Percentiles rank a stretch among this genome's conserved stretches.
Conservation (phyloP, 257 asterid species). For the Nicotiana benthamiana region DNA sequence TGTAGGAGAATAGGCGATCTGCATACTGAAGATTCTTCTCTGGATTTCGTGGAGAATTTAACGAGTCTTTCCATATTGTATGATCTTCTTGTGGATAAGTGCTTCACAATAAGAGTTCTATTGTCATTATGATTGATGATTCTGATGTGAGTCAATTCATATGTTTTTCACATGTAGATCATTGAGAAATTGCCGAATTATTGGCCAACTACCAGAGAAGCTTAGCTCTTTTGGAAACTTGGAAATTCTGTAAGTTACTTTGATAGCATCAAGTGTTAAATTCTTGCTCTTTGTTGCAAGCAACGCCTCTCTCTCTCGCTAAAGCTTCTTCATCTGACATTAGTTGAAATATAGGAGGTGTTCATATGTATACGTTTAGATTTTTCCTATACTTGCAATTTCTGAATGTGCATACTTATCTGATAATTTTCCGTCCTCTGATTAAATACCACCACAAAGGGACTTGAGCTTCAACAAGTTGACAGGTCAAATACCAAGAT, state of each 20-base stretch:
- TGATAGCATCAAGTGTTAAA: not conserved
- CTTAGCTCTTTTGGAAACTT: constrained; percentile 40
- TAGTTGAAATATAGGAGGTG: not conserved
- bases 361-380: not conserved
- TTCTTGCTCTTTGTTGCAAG: not conserved
- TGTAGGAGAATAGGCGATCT: constrained; percentile 55
- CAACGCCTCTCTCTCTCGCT: not conserved
- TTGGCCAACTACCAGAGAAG: constrained; percentile 39
- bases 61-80: constrained; percentile 55
- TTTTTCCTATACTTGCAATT: not conserved
- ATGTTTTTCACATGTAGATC: constrained; percentile 29
- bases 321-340: not conserved
- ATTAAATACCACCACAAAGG: constrained; percentile 17
- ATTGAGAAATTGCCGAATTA: constrained; percentile 45
- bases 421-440: not conserved
- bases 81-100: constrained; percentile 2
- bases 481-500: constrained; percentile 46
- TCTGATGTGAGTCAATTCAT: not conserved
- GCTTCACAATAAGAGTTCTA: not conserved
- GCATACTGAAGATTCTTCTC: constrained; percentile 34
- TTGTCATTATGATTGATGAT: not conserved
- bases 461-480: constrained; percentile 70
- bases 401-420: not conserved
- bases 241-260: constrained; percentile 33
- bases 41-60: constrained; percentile 37